A percentile compares a stretch with the other conserved stretches of the same genome.
These are phyloP conservation scores for Trichoderma cornu-damae DNA, from an alignment of 2,329 filamentous ascomycete genomes.

Conservation along the genomic window DNA sequence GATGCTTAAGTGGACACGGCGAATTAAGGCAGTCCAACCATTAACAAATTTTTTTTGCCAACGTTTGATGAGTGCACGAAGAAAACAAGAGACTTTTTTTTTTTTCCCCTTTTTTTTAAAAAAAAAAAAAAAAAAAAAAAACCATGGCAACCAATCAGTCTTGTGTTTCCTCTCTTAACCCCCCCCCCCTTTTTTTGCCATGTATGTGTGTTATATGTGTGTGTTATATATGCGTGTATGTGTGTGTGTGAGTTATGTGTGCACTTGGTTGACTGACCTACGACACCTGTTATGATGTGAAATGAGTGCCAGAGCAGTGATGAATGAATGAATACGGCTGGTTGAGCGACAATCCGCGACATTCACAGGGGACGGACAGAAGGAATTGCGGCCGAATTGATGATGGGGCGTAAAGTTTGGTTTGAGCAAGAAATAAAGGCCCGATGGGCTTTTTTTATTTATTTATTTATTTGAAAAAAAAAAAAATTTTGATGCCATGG, in stretches of 20 bases:
- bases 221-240: background rate
- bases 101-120: too few species aligned
- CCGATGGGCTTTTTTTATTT: background rate
- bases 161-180: background rate
- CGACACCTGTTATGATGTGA: background rate
- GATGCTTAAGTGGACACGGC: conserved; percentile 18
- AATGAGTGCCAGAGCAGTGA: background rate
- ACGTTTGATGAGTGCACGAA: conserved; percentile 18
- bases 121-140: too few species aligned
- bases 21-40: conserved; percentile 18
- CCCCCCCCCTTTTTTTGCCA: background rate
- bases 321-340: too few species aligned
- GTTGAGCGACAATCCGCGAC: background rate
- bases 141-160: background rate
- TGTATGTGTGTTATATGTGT: background rate
- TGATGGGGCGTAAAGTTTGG: background rate
- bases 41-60: conserved; percentile 19
- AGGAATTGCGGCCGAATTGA: background rate
- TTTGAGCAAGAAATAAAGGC: background rate
- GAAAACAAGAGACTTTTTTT: background rate
- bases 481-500: too few species aligned
- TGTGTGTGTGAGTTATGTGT: too few species aligned
- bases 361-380: background rate
- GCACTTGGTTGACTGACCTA: too few species aligned
- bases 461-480: too few species aligned